Percentiles rank a stretch among this genome's conserved stretches.
Evolutionary conservation across 768 basidiomycete genomes (phyloP).

Genomic region (Fomitopsis pulvina): DNA sequence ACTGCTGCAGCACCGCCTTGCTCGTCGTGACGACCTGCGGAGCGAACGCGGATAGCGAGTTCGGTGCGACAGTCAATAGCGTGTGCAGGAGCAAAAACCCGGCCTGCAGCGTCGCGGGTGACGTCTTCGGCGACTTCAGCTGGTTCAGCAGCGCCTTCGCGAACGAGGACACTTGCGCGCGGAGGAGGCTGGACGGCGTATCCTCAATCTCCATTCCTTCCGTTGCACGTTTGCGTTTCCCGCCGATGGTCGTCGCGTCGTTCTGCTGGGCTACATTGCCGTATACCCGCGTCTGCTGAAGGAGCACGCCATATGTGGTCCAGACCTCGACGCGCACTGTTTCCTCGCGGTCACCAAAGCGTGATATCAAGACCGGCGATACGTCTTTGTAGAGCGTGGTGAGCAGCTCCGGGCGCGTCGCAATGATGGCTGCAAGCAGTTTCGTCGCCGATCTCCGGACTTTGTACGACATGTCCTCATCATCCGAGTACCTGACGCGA

Average conservation of each 20-base stretch:
- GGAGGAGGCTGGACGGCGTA: constrained; percentile 65
- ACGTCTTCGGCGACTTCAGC: constrained; percentile 73
- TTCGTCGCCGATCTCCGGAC: constrained; percentile 93
- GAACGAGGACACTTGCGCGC: constrained; percentile 67
- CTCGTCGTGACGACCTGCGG: constrained; percentile 55
- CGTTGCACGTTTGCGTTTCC: constrained; percentile 68
- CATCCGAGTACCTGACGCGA: constrained; percentile 78
- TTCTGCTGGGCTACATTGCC: constrained; percentile 54
- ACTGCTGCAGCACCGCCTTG: constrained; percentile 56
- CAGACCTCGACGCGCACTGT: constrained; percentile 92
- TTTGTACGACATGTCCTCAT: constrained; percentile 98
- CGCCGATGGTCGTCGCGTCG: constrained; percentile 40
- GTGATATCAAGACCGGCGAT: constrained; percentile 82
- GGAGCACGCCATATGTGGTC: constrained; percentile 73
- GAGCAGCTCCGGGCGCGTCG: constrained; percentile 86
- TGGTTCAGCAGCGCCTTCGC: constrained; percentile 83
- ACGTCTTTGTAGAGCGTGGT: constrained; percentile 74
- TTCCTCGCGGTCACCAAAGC: constrained; percentile 93
- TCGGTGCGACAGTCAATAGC: constrained; percentile 74
- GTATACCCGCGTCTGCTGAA: constrained; percentile 81
- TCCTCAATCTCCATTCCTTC: constrained; percentile 71
- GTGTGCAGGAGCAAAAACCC: constrained; percentile 76
- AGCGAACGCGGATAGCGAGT: constrained; percentile 70
- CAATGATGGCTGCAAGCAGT: constrained; percentile 75
- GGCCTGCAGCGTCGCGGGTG: constrained; percentile 73